Base-by-base conservation (phyloP, 768 basidiomycete genomes). In the Termitomyces sp. region DNA sequence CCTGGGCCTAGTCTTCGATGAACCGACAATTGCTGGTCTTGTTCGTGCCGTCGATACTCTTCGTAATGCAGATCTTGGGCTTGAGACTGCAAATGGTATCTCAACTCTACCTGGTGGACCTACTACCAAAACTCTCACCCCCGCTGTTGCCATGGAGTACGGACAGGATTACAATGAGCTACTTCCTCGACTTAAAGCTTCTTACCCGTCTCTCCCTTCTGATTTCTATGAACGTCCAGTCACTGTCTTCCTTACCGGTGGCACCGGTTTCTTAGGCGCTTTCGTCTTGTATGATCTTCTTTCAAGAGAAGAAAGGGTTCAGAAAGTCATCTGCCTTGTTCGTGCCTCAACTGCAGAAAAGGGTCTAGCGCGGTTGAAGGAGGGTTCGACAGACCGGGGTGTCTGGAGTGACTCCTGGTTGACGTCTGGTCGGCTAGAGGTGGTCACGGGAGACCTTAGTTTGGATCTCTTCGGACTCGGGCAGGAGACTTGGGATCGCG, bases 211-310 rank as follows among this genome's bases (percentile, higher is more conserved):
- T n/a, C 69, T 85, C 2, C 75, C 87, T 0, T 51, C 73, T n/a
- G 81, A 85, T 60, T 86, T 86, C 61, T 64, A 68, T 20, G 65
- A 70, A 23, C 78, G 74, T 41, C 70, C 76, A 12, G 59, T 94
- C 39, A 91, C 90, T 0, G 80, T 98, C 29, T 97, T 99, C 77
- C 81, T 99, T 29, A 98, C 97, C 6, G 97, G 97, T 6, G 95
- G 93, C 5, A 98, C 97, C 9, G 97, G 97, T 2, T 99, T 95
- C 78, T 78, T 99, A 15, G 97, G 97, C 13, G 94, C 92, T 5
- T 98, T 96, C 69, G 82, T 98, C 56, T 74, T 98, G 46, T 77
- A 79, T 36, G 88, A 96, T 65, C 76, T 99, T 38, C 79, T 99
- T 0, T 72, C 76, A 27, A 78, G 85, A 35, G 61, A 68, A 29